A percentile compares a stretch with the other conserved stretches of the same genome.
These are phyloP conservation scores for Cubamyces lactineus DNA, from an alignment of 768 basidiomycete genomes.

Conservation along the genomic window DNA sequence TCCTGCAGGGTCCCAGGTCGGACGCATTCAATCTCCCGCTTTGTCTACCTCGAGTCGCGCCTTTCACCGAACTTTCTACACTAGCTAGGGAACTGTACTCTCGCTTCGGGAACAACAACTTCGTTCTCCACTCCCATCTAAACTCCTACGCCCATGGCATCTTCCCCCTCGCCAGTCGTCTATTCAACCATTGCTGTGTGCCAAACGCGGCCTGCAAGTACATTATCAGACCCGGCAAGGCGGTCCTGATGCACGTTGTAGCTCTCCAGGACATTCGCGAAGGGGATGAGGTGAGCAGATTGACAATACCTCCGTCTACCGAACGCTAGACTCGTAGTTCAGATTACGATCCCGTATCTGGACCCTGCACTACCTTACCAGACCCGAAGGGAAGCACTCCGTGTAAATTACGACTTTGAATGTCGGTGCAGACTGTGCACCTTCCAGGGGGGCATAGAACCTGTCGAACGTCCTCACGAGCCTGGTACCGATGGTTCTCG, in stretches of 20 bases:
- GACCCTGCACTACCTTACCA: slow-evolving; percentile 72
- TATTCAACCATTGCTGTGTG: slow-evolving; percentile 82
- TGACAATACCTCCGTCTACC: background rate
- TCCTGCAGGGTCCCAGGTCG: slow-evolving; percentile 26
- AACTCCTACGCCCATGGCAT: slow-evolving; percentile 72
- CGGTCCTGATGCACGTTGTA: slow-evolving; percentile 64
- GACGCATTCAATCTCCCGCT: slow-evolving; percentile 16
- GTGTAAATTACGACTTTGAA: slow-evolving; percentile 66
- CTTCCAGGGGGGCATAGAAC: slow-evolving; percentile 43
- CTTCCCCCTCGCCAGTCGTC: slow-evolving; percentile 76
- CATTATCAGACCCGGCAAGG: slow-evolving; percentile 40
- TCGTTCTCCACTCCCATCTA: slow-evolving; percentile 74
- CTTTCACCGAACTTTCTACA: background rate
- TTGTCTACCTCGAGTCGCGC: slow-evolving; percentile 14
- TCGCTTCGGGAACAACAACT: slow-evolving; percentile 83
- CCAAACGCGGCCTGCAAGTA: slow-evolving; percentile 76
- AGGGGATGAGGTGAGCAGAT: slow-evolving; percentile 64
- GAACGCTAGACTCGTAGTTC: slow-evolving; percentile 1
- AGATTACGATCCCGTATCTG: slow-evolving; percentile 79
- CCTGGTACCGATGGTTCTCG: slow-evolving; percentile 24
- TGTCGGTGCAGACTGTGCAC: slow-evolving; percentile 65
- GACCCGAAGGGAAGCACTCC: slow-evolving; percentile 59
- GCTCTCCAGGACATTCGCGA: slow-evolving; percentile 57
- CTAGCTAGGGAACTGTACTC: slow-evolving; percentile 43
- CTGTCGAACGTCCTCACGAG: slow-evolving; percentile 44